Percentiles rank a stretch among this genome's conserved stretches.
These are phyloP conservation scores for Berberis thunbergii DNA, from an alignment of 164 flowering plant genomes.

Conservation along the genomic window DNA sequence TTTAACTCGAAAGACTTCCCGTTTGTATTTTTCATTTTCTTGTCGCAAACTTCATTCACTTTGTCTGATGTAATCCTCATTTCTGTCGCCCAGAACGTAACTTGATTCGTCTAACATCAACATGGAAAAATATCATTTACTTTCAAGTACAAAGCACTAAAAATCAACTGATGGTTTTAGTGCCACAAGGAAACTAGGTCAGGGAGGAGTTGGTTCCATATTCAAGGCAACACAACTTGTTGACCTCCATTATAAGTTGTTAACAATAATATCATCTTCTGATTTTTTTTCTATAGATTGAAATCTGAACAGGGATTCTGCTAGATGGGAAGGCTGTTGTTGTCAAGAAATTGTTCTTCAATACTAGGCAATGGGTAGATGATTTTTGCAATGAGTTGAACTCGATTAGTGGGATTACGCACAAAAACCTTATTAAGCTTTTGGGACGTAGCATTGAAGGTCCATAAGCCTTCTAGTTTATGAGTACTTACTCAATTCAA, in stretches of 20 bases:
- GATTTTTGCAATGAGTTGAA: conserved; percentile 71
- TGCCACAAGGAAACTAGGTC: conserved; percentile 46
- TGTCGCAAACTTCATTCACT: background rate
- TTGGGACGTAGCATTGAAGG: conserved; percentile 81
- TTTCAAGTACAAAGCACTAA: conserved; percentile 66
- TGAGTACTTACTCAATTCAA: conserved; percentile 48
- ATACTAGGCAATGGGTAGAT: conserved; percentile 72
- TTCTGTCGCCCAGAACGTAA: conserved; percentile 19
- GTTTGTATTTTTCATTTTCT: background rate
- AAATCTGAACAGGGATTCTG: conserved; percentile 25
- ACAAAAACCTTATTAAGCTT: conserved; percentile 17
- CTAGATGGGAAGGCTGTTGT: conserved; percentile 46
- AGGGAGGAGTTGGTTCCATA: conserved; percentile 68
- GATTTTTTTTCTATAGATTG: background rate
- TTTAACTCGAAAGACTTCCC: background rate
- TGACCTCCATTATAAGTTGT: background rate
- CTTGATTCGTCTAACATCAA: conserved; percentile 21
- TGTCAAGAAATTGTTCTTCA: conserved; percentile 53
- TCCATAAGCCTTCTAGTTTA: conserved; percentile 66
- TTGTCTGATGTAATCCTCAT: conserved; percentile 7
- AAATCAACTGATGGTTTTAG: conserved; percentile 57
- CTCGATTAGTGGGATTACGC: conserved; percentile 52
- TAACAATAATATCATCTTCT: background rate
- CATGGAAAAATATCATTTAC: conserved; percentile 33
- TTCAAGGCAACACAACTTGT: conserved; percentile 10